A percentile compares a stretch with the other conserved stretches of the same genome.
phyloP scores from a whole-genome alignment of 2,329 filamentous ascomycete genomes.

The Aureobasidium sp. region DNA sequence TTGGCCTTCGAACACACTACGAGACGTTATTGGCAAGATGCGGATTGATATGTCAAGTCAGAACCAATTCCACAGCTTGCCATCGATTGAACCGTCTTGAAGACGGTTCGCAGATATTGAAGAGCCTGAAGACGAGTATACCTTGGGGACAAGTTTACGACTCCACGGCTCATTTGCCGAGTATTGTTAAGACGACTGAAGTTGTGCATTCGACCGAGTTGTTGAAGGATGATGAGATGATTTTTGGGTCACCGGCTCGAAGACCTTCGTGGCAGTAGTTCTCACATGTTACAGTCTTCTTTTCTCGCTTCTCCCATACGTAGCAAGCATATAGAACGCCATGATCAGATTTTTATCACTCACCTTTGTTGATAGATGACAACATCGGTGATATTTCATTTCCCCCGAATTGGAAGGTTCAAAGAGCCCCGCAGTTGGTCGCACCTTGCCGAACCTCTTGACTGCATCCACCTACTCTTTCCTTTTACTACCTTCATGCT shows the following conservation, averaged over 20 bases:
- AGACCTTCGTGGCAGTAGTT: conserved; percentile 12
- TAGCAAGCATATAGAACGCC: no score
- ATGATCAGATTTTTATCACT: neutral
- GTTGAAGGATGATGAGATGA: neutral
- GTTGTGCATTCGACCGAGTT: conserved; percentile 15
- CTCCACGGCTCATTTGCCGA: neutral
- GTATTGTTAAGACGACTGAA: conserved; percentile 15
- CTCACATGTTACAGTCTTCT: neutral
- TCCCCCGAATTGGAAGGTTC: neutral
- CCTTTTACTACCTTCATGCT: no score
- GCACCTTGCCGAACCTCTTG: no score
- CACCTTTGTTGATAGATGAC: neutral
- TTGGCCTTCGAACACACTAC: neutral
- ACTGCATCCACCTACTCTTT: no score
- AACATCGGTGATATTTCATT: neutral
- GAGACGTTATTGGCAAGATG: conserved; percentile 5
- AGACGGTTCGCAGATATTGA: conserved; percentile 4
- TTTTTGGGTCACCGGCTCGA: neutral
- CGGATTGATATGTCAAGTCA: neutral
- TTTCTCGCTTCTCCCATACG: neutral
- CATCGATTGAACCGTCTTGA: conserved; percentile 9
- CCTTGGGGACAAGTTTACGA: neutral
- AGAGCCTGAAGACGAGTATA: conserved; percentile 2
- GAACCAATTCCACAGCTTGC: neutral
- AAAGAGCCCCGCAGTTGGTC: neutral